phyloP scores from a whole-genome alignment of 208 protist species.

The Endotrypanum monterogeii region DNA sequence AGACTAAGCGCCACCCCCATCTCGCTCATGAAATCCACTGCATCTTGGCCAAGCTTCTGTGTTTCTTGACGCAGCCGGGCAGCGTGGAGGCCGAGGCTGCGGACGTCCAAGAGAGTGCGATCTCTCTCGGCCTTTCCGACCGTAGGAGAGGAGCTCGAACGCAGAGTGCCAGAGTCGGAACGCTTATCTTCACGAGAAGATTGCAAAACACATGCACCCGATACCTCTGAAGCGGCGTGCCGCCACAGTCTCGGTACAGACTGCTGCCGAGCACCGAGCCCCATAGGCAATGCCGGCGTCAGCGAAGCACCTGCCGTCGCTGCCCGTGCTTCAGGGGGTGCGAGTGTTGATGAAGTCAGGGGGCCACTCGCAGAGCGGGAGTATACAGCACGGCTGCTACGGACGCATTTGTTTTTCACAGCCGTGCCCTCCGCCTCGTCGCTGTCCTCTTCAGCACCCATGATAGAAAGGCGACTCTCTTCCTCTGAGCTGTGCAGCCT shows the following conservation, averaged over 20 bases:
- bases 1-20: conserved; percentile 19
- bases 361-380: not conserved
- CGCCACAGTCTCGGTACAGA: no score
- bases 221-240: no score
- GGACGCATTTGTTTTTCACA: not conserved
- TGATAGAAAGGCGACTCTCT: not conserved
- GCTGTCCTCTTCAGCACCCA: not conserved
- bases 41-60: conserved; percentile 3
- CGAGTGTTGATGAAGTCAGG: not conserved
- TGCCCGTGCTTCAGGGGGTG: not conserved
- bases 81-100: not conserved
- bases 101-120: not conserved
- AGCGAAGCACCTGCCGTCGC: no score
- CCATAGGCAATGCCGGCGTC: not conserved
- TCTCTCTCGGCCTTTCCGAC: no score
- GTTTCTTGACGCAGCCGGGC: conserved; percentile 26
- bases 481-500: conserved; percentile 18
- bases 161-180: no score
- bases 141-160: no score
- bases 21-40: conserved; percentile 10
- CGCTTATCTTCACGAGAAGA: no score
- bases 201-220: no score
- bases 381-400: not conserved
- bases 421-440: conserved; percentile 15
- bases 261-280: not conserved